Base-by-base conservation (phyloP, 2,329 filamentous ascomycete species). In the Fusarium cyanostomum region DNA sequence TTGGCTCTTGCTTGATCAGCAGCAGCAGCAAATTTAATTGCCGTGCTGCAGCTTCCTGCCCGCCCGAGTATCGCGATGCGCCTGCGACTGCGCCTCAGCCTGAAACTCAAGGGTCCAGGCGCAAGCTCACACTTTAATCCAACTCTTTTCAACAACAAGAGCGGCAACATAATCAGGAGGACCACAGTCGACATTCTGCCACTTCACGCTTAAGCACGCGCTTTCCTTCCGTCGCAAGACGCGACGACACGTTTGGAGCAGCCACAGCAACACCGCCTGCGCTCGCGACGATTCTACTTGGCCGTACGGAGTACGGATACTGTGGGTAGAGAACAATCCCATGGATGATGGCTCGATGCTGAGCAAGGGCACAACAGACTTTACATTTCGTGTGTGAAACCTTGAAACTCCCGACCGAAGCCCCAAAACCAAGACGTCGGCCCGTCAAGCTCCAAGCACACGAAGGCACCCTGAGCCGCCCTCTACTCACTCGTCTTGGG, bases 71-170 rank as follows among this genome's bases (percentile, higher is more conserved):
- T 51, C 33, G 31, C 42, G 13, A 49, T 39, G 10, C 39, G 27
- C 39, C 27, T 33, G 31, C 31, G 43, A 41, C 44, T 44, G 16
- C 26, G 44, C 48, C 38, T 62, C 62, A 65, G 48, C 58, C 52
- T 64, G 62, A 64, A 64, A 64, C 61, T 42, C 43, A 64, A 62
- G 48, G 61, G 61, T 64, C 62, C 52, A 65, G 49, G 57, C 38
- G 43, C 33, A 38, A 60, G 43, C 59, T 31, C 26, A 37, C 56
- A 42, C 60, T 50, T 62, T 58, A 45, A 49, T 50, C 57, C 42
- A 48, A 56, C 39, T 33, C 45, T 34, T 63, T 28, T 21, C 30
- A 27, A 13, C 27, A 13, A 38, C 30, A 37, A 31, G 43, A 57
- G 27, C 34, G 7, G 27, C 26, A 62, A 46, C 13, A 58, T 42